These are phyloP conservation scores for Solanum chacoense DNA, from an alignment of 305 asterid genomes.

Conservation along the genomic window DNA sequence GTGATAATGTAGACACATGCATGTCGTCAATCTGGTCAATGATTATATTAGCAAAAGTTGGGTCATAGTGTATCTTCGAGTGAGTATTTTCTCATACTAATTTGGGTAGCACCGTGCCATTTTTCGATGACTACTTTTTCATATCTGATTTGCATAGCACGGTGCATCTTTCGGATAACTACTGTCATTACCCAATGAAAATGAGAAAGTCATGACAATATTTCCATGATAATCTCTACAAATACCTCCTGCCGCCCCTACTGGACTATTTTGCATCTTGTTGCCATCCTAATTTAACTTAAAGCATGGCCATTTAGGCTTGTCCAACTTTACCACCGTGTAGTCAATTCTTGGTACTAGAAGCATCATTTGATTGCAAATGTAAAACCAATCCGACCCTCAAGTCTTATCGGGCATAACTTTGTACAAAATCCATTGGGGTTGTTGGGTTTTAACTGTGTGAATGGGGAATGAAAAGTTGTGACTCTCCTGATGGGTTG, in stretches of 20 bases:
- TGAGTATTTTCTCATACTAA: background rate
- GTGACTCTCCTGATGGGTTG: background rate
- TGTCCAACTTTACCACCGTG: background rate
- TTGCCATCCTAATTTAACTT: background rate
- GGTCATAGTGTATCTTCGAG: background rate
- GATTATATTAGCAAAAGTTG: background rate
- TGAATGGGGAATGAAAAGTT: background rate
- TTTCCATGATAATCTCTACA: background rate
- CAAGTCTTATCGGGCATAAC: no score
- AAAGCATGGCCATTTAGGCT: background rate
- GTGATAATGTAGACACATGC: background rate
- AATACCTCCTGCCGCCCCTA: background rate
- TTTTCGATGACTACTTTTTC: background rate
- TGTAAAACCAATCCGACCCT: no score
- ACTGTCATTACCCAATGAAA: background rate
- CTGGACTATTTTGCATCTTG: background rate
- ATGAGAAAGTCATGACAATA: background rate
- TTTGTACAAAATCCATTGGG: no score
- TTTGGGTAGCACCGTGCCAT: background rate
- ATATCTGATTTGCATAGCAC: background rate
- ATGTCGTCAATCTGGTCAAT: background rate
- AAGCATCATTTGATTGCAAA: no score
- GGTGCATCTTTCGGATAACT: background rate
- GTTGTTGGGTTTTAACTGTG: no score
- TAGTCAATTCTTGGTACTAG: background rate